Evolutionary conservation across 192 early-diverging fungal species (phyloP).

Genomic region (Spizellomyces sp.): DNA sequence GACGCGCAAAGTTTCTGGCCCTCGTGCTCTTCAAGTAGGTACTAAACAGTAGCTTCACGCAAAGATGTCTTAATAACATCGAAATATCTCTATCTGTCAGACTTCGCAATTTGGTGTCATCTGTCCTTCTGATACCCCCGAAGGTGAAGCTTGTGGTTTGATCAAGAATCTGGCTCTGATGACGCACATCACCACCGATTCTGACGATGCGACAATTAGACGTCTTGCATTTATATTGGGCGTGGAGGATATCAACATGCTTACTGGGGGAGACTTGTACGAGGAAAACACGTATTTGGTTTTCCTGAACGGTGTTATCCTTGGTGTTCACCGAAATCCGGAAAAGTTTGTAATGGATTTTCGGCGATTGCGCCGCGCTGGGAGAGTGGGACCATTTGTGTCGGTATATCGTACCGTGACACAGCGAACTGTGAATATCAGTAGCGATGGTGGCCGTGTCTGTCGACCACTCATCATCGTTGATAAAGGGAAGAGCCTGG

Average conservation of each 20-base stretch:
- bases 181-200: slow-evolving; percentile 97
- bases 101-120: slow-evolving; percentile 98
- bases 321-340: slow-evolving; percentile 84
- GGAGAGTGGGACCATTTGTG: slow-evolving; percentile 88
- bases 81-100: slow-evolving; percentile 9
- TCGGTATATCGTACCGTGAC: slow-evolving; percentile 84
- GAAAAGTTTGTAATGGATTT: slow-evolving; percentile 86
- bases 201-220: slow-evolving; percentile 79
- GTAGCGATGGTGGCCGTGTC: slow-evolving; percentile 92
- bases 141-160: slow-evolving; percentile 97
- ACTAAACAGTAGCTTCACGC: not conserved
- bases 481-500: slow-evolving; percentile 67
- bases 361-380: slow-evolving; percentile 81
- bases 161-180: slow-evolving; percentile 97
- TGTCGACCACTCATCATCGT: slow-evolving; percentile 97
- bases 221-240: slow-evolving; percentile 84
- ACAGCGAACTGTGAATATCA: slow-evolving; percentile 85
- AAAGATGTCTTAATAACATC: not conserved
- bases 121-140: slow-evolving; percentile 96
- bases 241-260: slow-evolving; percentile 87
- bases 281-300: slow-evolving; percentile 77
- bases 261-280: slow-evolving; percentile 89
- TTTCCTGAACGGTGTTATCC: slow-evolving; percentile 90
- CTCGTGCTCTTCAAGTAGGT: slow-evolving; percentile 84
- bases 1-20: slow-evolving; percentile 95